These are phyloP conservation scores for Oryza coarctata DNA, from an alignment of 176 grass and related monocot species.

Conservation along the genomic window DNA sequence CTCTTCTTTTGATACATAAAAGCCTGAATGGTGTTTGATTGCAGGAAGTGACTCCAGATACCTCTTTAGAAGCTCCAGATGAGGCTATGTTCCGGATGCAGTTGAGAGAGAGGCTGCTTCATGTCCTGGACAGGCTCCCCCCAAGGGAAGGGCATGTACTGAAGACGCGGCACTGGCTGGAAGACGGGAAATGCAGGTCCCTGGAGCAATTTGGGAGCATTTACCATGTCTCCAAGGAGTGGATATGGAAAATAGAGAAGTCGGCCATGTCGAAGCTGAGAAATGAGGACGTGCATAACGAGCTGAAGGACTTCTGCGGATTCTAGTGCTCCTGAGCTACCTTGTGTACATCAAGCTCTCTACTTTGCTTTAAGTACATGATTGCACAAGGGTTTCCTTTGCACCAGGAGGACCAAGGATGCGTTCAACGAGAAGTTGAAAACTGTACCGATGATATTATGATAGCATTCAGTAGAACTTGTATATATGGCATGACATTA, in stretches of 20 bases:
- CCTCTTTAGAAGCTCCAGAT: constrained; percentile 32
- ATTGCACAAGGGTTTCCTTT: background rate
- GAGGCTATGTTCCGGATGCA: constrained; percentile 49
- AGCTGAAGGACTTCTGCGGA: constrained; percentile 44
- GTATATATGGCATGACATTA: constrained; percentile 19
- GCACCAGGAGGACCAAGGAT: background rate
- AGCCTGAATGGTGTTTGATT: background rate
- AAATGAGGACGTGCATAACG: constrained; percentile 50
- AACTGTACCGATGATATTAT: background rate
- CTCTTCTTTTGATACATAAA: background rate
- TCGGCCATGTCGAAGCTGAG: constrained; percentile 62
- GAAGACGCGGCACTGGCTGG: constrained; percentile 60
- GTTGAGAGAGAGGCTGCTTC: constrained; percentile 54
- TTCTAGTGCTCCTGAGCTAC: background rate
- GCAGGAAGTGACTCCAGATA: constrained; percentile 71
- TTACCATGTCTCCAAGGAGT: constrained; percentile 70
- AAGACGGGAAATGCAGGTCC: constrained; percentile 64
- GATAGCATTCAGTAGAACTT: background rate
- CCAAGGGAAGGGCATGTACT: constrained; percentile 61
- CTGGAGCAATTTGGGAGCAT: constrained; percentile 72
- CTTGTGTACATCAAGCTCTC: background rate
- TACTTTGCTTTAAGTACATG: background rate
- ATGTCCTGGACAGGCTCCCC: constrained; percentile 57
- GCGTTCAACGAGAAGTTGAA: background rate
- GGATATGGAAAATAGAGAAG: constrained; percentile 89